Percentiles rank a stretch among this genome's conserved stretches.
Evolutionary conservation across 192 early-diverging fungal genomes (phyloP).

Genomic region (Chytriomyces confervae): DNA sequence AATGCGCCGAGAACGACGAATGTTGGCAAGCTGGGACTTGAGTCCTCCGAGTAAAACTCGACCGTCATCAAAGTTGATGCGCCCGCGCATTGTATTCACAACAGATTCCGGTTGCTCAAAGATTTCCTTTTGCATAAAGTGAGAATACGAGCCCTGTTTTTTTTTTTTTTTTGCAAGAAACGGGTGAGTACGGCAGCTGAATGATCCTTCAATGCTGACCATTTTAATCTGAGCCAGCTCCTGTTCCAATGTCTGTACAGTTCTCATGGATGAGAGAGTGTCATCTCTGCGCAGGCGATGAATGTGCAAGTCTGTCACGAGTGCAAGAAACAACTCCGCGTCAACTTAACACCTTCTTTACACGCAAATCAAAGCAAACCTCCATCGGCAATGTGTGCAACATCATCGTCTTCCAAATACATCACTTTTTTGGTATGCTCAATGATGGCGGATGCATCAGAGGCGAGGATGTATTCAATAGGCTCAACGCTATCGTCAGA

Average conservation of each 20-base stretch:
- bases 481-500: conserved; percentile 61
- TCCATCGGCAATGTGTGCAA: conserved; percentile 69
- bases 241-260: conserved; percentile 64
- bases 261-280: conserved; percentile 59
- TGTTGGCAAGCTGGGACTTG: conserved; percentile 60
- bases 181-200: background rate
- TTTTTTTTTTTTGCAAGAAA: background rate
- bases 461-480: conserved; percentile 68
- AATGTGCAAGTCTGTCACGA: conserved; percentile 62
- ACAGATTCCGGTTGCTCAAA: conserved; percentile 71
- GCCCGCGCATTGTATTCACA: conserved; percentile 71
- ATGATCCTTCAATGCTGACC: conserved; percentile 3
- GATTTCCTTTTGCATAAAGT: conserved; percentile 74
- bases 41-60: conserved; percentile 61
- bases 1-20: conserved; percentile 63
- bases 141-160: conserved; percentile 54
- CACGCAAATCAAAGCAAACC: conserved; percentile 37
- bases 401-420: conserved; percentile 71
- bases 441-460: conserved; percentile 69
- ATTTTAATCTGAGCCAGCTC: conserved; percentile 68
- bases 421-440: conserved; percentile 73
- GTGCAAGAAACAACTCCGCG: background rate
- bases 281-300: conserved; percentile 66
- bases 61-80: conserved; percentile 66
- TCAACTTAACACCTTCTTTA: background rate